These are phyloP conservation scores for Penicillium sp. DNA, from an alignment of 2,329 filamentous ascomycete species.

Conservation along the genomic window DNA sequence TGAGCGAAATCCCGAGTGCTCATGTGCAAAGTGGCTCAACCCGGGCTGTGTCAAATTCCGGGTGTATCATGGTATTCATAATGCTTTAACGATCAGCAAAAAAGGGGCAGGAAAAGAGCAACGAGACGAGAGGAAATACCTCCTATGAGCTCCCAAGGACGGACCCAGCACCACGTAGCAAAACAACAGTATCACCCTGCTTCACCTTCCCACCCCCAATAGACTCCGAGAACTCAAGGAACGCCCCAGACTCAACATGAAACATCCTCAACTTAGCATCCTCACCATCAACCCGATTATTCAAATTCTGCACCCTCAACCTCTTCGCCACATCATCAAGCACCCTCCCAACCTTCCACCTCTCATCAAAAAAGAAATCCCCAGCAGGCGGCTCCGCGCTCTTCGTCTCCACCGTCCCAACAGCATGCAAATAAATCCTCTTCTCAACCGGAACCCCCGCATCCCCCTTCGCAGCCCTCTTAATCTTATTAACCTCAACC, in stretches of 20 bases:
- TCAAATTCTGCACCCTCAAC: constrained; percentile 45
- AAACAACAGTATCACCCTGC: constrained; percentile 84
- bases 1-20: neutral
- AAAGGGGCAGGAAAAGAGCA: neutral
- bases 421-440: constrained; percentile 83
- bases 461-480: constrained; percentile 86
- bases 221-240: constrained; percentile 86
- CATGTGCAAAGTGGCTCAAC: neutral
- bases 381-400: constrained; percentile 77
- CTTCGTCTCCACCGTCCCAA: constrained; percentile 82
- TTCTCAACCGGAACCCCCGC: constrained; percentile 75
- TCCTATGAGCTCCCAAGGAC: constrained; percentile 60
- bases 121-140: neutral
- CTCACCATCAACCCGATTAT: constrained; percentile 45
- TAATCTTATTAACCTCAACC: constrained; percentile 70
- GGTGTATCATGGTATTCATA: constrained; percentile 11
- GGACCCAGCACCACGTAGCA: constrained; percentile 80
- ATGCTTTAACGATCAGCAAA: too few relatives aligned
- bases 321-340: constrained; percentile 45
- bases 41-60: constrained; percentile 1
- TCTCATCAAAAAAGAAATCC: constrained; percentile 73
- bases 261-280: constrained; percentile 81
- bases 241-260: constrained; percentile 81
- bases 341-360: constrained; percentile 81
- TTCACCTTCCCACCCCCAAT: constrained; percentile 64